Evolutionary conservation across 306 rosid species (phyloP), one percentile per base, ranked within the genome.

Genomic region (Prunus persica): DNA sequence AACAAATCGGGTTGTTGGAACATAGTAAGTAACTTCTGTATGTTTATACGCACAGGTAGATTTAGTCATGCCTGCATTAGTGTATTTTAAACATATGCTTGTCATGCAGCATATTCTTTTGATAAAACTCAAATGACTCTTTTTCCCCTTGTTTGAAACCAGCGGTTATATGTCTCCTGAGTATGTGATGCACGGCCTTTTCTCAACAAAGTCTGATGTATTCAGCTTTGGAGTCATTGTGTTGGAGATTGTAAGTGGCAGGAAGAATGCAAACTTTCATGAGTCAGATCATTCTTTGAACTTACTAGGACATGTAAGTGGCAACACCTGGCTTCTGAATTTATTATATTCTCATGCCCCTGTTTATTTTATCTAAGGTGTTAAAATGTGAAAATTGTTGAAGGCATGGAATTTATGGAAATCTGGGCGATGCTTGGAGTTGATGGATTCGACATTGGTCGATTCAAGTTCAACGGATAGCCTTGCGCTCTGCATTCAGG

Each of bases 141-240:
- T 18, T 38, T 51, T 54, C 45, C 22, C 9, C 27, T 55, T 11
- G 45, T 8, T 8, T 72, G 43, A 9, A 38, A 28, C 3, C 49
- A 76, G 68, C 6, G 78, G 82, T 28, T 72, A 79, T 5, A 76
- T 76, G 73, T 76, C 79, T 76, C 79, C 79, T 1, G 73, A 76
- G 28, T 76, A 76, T 51, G n/a, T 55, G 20, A 5, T 65, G 27
- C 72, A 76, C 5, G 73, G 56, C 72, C 27, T 51, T 50, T 65
- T 64, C 54, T 76, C 73, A 2, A 66, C 64, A 14, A 24, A 75
- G 38, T 75, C 79, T 2, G 79, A 75, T 32, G 79, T 65, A 24
- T 75, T 49, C 50, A 65, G 72, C 65, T 75, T 75, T 15, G 73
- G 73, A 66, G 79, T 76, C 25, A 76, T 76, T 41, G 65, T 76